Conservation (phyloP, 441 rosid genomes). For the Pelargonium exstipulatum region DNA sequence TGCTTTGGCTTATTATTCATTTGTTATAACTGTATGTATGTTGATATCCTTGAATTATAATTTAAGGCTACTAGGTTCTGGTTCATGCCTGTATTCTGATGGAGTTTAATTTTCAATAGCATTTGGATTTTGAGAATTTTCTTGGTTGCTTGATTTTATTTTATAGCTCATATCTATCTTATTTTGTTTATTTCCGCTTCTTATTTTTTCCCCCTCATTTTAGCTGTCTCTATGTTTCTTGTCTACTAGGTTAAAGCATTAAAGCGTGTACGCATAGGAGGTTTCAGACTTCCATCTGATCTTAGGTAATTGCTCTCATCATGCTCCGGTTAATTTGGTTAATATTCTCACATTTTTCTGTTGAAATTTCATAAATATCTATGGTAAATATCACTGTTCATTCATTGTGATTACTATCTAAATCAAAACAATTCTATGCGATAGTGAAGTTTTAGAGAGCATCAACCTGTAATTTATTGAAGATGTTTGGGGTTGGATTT, state of each 20-base stretch:
- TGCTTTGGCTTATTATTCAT: background rate
- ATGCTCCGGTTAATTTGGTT: background rate
- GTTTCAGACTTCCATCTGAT: conserved; percentile 81
- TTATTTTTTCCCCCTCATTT: background rate
- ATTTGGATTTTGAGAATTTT: background rate
- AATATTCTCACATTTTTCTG: background rate
- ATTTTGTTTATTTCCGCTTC: background rate
- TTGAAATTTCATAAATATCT: background rate
- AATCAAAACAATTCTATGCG: too few relatives aligned
- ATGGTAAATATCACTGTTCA: background rate
- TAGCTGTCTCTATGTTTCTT: background rate
- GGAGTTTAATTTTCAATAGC: conserved; percentile 1
- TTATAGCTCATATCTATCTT: background rate
- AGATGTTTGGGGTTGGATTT: too few relatives aligned
- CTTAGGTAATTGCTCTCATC: conserved; percentile 51
- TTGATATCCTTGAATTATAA: background rate
- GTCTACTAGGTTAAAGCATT: conserved; percentile 58
- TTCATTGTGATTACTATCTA: background rate
- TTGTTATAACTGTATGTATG: background rate
- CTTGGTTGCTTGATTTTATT: background rate
- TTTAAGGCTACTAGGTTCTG: background rate
- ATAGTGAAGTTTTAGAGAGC: too few relatives aligned
- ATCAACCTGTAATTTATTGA: too few relatives aligned
- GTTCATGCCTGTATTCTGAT: background rate
- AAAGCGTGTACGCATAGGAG: conserved; percentile 75